Base-by-base conservation (phyloP, 148 eudicot species). In the Rhododendron ferrugineum region DNA sequence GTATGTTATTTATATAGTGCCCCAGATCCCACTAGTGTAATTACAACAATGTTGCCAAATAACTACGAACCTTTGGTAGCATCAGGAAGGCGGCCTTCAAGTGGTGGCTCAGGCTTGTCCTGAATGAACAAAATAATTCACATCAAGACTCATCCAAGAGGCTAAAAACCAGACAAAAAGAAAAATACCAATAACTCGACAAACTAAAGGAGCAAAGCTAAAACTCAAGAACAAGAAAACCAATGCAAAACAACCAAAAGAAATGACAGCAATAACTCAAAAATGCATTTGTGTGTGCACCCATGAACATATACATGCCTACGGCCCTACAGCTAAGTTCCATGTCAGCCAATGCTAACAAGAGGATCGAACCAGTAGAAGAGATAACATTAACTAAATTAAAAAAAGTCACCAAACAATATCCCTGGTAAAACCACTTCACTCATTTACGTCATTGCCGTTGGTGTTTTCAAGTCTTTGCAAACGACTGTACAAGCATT, bases 21-120 rank as follows among this genome's bases (percentile, higher is more conserved):
- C 3, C 3, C 30, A 26, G 32, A n/a, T 64, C 72, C 15, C 72
- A 64, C n/a, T 60, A 86, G 36, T 36, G 18, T 52, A 23, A 75
- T 16, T 78, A 36, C 0, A 60, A 32, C 46, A 81, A 34, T 20
- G 26, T 40, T 16, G 36, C 70, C 42, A 32, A 64, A 26, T 26
- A 64, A 23, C 72, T 54, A 80, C 93, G 85, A 82, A 97, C 99
- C 99, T 92, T 89, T 84, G 16, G 93, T 91, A 56, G 99, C 98
- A 92, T 93, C 95, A 79, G 99, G 99, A 75, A 97, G 93, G 81
- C 99, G 99, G 32, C 99, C 99, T 87, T 97, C 99, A 47, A 86
- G 80, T 37, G 98, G 98, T 74, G 98, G 98, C 89, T 93, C 96
- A 3, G 85, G 83, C 88, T 91, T 91, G 93, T 97, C 99, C 99